phyloP scores from a whole-genome alignment of 2,329 filamentous ascomycete species.

The Chaetothyriales sp. region DNA sequence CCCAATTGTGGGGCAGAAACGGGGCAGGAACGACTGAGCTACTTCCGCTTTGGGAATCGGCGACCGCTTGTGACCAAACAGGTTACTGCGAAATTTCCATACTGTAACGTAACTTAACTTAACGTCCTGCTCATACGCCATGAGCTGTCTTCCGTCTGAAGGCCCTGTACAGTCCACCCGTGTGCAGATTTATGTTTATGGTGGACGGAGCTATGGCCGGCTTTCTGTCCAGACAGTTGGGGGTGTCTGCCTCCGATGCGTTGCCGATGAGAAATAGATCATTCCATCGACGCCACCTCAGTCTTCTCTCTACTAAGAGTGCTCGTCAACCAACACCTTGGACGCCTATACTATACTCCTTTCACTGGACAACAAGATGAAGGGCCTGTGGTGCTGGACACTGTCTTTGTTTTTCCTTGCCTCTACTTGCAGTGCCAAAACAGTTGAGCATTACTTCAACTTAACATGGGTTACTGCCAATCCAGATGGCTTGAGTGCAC shows the following conservation, averaged over 20 bases:
- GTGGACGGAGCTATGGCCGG: background rate
- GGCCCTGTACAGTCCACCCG: background rate
- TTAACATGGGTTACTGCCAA: slow-evolving; percentile 41
- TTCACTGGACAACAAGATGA: background rate
- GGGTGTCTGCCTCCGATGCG: background rate
- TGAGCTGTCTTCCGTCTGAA: background rate
- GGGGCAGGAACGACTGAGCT: no score
- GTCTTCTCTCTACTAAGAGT: background rate
- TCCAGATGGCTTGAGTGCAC: slow-evolving; percentile 36
- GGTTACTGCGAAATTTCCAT: background rate
- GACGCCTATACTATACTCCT: background rate
- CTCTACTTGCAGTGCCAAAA: slow-evolving; percentile 16
- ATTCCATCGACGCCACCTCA: background rate
- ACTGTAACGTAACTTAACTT: background rate
- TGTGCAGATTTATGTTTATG: background rate
- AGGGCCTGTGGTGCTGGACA: background rate
- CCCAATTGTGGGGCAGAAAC: no score
- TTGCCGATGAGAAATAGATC: background rate
- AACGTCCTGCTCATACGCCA: background rate
- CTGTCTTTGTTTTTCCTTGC: background rate
- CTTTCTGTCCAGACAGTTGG: background rate
- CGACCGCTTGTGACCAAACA: no score
- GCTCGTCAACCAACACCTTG: background rate
- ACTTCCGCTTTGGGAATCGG: no score
- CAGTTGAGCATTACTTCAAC: slow-evolving; percentile 37